Evolutionary conservation across 257 asterid genomes (phyloP).

Genomic region (Petrea volubilis): DNA sequence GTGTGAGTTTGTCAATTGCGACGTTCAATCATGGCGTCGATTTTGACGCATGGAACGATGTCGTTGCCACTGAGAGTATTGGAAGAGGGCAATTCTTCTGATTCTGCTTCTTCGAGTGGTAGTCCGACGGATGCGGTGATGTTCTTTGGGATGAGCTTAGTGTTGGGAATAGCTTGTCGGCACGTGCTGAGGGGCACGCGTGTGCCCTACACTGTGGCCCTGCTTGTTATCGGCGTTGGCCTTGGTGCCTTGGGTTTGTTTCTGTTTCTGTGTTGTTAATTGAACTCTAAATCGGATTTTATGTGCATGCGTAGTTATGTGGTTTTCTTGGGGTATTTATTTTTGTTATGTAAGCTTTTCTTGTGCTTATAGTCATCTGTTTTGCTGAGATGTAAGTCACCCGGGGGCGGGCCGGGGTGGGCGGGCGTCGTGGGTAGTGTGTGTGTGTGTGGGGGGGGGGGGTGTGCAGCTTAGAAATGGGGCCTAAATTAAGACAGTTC

Average conservation of each 20-base stretch:
- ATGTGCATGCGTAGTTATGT: background rate
- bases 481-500: no score
- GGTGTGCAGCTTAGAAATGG: no score
- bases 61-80: slow-evolving; percentile 42
- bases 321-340: background rate
- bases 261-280: background rate
- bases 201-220: slow-evolving; percentile 90
- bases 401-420: no score
- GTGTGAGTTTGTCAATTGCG: background rate
- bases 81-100: slow-evolving; percentile 40
- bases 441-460: background rate
- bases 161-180: slow-evolving; percentile 80
- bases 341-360: background rate
- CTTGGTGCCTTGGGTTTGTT: slow-evolving; percentile 81
- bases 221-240: slow-evolving; percentile 83
- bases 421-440: background rate
- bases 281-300: background rate
- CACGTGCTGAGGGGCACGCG: slow-evolving; percentile 88
- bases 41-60: slow-evolving; percentile 20
- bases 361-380: background rate
- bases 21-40: slow-evolving; percentile 30
- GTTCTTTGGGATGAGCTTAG: slow-evolving; percentile 84
- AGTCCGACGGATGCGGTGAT: slow-evolving; percentile 80
- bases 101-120: slow-evolving; percentile 17
- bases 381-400: background rate